Base-by-base conservation (phyloP, 441 rosid species). In the Kokia cookei region DNA sequence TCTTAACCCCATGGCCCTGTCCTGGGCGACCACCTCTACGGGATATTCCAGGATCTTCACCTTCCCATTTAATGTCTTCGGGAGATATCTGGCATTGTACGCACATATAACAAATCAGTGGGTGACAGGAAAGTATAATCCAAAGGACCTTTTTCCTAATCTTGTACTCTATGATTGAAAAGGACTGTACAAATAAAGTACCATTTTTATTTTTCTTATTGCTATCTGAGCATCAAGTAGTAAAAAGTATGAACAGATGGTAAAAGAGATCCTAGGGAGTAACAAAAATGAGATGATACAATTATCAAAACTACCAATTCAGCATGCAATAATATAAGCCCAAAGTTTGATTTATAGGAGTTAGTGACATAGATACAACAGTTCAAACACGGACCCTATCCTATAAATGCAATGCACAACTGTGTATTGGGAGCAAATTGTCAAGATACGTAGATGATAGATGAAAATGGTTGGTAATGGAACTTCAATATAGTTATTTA, bases 11-110 rank as follows among this genome's bases (percentile, higher is more conserved):
- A 59, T 90, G 94, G 65, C 93, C 98, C 71, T 86, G 94, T 76
- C 97, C 95, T 55, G 96, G 90, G 32, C 92, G 96, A 40, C 91
- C 91, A 76, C 93, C 98, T 88, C 86, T 87, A 65, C 89, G 90
- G 73, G 90, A 81, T 75, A 86, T 76, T 60, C 93, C 93, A 59
- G 91, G 90, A 74, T 91, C 97, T 55, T 89, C 97, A 71, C 82
- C 88, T 73, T 91, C 97, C 99, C 98, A 96, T 85, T 88, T 91
- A 54, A 96, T 92, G 81, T 94, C 99, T 81, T 89, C 93, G 11
- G 93, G 85, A 72, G 98, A 82, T 82, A 94, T 96, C 99, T 96
- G 78, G 22, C 17, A 78, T 73, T 27, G 70, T 10, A 69, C 3
- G 9, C 26, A 69, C 3, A 14, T 24, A 69, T 50, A 62, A 35